Conservation (phyloP, 2,329 filamentous ascomycete species). For the Clonostachys solani region DNA sequence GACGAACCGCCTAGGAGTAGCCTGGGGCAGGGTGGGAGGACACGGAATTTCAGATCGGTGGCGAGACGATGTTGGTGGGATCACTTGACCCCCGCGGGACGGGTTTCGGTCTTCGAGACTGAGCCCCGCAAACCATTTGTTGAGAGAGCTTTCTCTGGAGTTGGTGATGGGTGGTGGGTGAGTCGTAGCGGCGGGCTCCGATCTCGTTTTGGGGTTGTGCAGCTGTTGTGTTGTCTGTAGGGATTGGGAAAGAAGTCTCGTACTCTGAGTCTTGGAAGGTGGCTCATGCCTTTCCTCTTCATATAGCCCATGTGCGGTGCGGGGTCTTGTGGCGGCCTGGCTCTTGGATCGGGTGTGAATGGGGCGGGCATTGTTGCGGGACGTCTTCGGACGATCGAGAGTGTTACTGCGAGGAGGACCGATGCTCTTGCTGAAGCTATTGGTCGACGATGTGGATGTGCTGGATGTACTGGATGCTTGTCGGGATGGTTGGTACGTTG, state of each 20-base stretch:
- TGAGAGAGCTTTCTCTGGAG: slow-evolving; percentile 39
- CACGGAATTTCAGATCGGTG: no score
- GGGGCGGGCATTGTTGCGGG: slow-evolving; percentile 38
- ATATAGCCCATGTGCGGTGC: slow-evolving; percentile 34
- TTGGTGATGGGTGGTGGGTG: slow-evolving; percentile 17
- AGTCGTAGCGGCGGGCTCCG: slow-evolving; percentile 6
- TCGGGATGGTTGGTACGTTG: slow-evolving; percentile 1
- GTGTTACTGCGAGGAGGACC: slow-evolving; percentile 46
- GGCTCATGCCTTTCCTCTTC: slow-evolving; percentile 31
- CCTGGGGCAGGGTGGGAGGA: slow-evolving; percentile 10
- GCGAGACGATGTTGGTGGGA: slow-evolving; percentile 12
- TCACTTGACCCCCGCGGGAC: slow-evolving; percentile 40
- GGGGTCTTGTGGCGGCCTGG: slow-evolving; percentile 25
- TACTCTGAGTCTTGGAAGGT: slow-evolving; percentile 26
- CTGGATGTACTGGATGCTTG: not conserved
- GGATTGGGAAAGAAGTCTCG: slow-evolving; percentile 9
- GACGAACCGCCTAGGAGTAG: slow-evolving; percentile 16
- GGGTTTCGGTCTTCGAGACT: slow-evolving; percentile 28
- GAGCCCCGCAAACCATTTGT: slow-evolving; percentile 28
- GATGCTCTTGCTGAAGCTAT: slow-evolving; percentile 52
- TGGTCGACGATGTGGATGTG: slow-evolving; percentile 24
- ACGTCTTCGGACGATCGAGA: slow-evolving; percentile 43
- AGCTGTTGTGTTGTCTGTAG: slow-evolving; percentile 8
- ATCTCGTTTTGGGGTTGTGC: slow-evolving; percentile 15
- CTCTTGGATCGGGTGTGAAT: slow-evolving; percentile 38